A percentile compares a stretch with the other conserved stretches of the same genome.
These are phyloP conservation scores for Domatiomyces catenatus DNA, from an alignment of 2,329 filamentous ascomycete genomes.

Conservation along the genomic window DNA sequence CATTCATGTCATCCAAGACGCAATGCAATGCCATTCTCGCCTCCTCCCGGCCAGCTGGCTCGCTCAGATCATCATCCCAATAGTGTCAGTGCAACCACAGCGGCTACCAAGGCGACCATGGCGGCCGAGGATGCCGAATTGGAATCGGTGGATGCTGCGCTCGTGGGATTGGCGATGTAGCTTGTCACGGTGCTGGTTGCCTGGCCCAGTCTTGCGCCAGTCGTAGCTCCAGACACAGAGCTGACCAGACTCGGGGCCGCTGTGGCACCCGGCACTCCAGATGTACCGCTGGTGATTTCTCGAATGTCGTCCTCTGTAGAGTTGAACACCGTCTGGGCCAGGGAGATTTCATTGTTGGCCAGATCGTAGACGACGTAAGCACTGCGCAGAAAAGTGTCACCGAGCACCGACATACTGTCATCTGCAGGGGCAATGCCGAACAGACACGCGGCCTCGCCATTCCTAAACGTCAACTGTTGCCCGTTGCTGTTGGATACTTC, in stretches of 20 bases:
- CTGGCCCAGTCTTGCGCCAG: conserved; percentile 7
- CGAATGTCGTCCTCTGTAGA: conserved; percentile 33
- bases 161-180: conserved; percentile 1
- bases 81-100: conserved; percentile 1
- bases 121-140: conserved; percentile 2
- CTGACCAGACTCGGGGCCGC: conserved; percentile 15
- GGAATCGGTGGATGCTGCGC: conserved; percentile 1
- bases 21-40: not conserved
- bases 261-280: conserved; percentile 38
- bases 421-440: conserved; percentile 38
- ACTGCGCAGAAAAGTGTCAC: conserved; percentile 47
- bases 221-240: conserved; percentile 8
- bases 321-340: conserved; percentile 48
- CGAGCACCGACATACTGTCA: conserved; percentile 36
- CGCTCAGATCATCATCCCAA: not conserved
- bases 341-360: conserved; percentile 42
- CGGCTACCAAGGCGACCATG: conserved; percentile 2
- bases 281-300: conserved; percentile 37
- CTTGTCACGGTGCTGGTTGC: conserved; percentile 6
- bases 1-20: not conserved
- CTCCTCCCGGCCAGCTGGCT: too few species aligned
- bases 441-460: conserved; percentile 25
- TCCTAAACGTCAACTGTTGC: conserved; percentile 21
- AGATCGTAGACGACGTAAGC: conserved; percentile 51
- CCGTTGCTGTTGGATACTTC: conserved; percentile 28